Base-by-base conservation (phyloP, 164 flowering plant species). In the Magnolia officinalis region DNA sequence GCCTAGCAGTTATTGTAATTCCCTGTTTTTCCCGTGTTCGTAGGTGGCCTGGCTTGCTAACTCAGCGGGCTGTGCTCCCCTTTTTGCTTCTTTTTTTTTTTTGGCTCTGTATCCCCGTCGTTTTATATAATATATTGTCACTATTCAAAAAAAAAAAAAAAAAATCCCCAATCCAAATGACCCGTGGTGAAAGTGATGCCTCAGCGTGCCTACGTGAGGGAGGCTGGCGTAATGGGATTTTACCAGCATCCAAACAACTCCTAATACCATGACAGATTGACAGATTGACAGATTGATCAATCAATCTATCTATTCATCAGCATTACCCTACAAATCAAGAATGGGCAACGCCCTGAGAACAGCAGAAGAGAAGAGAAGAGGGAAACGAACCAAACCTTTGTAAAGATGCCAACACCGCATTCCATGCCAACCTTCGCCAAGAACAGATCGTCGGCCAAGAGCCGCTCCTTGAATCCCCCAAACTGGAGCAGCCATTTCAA, bases 371-470 rank as follows among this genome's bases (percentile, higher is more conserved):
- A 45, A 7, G 18, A 20, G n/a, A 70, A 50, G 8, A 50, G 16
- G 29, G 37, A 23, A 51, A 23, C 21, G 8, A 21, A 52, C 10
- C 63, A 55, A 24, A 87, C 91, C 91, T 88, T 88, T 18, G 91
- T 86, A 65, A 88, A 87, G 79, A 88, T 84, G 1, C 91, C 91
- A 58, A 88, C 86, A 20, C 90, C 89, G 70, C 90, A 86, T 70
- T 88, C 91, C 74, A 88, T 86, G 18, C 74, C 84, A 71, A 87
- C 85, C 66, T 88, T 88, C 29, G 89, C 83, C 81, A 88, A 82
- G 83, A 88, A 88, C 2, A 88, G 83, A 82, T 88, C 91, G 82
- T 88, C 91, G 7, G 91, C 91, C 70, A 88, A 79, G 79, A 88
- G 81, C 71, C 91, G 75, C 67, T 88, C 91, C 80, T 82, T 88